Base-by-base conservation (phyloP, 306 rosid genomes). In the Casuarina glauca region DNA sequence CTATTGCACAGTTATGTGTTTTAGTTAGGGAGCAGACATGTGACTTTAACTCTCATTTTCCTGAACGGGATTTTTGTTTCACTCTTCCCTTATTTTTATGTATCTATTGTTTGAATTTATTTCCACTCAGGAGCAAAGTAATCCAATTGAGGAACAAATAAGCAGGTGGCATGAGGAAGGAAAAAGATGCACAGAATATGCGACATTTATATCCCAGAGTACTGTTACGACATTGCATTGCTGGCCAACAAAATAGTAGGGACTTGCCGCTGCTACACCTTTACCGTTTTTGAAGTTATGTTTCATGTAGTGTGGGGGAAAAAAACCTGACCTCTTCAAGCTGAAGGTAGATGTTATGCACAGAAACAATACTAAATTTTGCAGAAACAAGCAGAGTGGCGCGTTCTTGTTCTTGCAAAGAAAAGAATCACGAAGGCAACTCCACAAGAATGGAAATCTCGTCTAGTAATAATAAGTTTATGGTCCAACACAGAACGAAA, bases 331-430 rank as follows among this genome's bases (percentile, higher is more conserved):
- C 98, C 97, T 92, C 93, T 86, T 92, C 89, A 88, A 94, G 92
- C 89, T 83, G 78, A 73, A 94, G 97, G 79, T 90, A 90, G 82
- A 92, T 87, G 82, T 94, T 94, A 72, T 95, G 98, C 10, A 57
- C 50, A 16, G 97, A 94, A 57, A 94, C 95, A 41, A 86, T 72
- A 3, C 82, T 81, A 78, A 94, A 92, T 72, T 90, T 90, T 35
- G 98, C 92, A 76, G 97, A 94, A 63, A 94, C 98, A 79, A 94
- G 80, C 69, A 94, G 82, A 48, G 97, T 92, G 36, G 97, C 97
- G 69, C 98, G 97, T 75, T 94, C 98, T 83, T 92, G 89, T 78
- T 94, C 97, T 97, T 94, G 82, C 69, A 85, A 38, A 57, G 79
- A 52, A 57, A 64, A 85, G 81, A 62, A 32, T 19, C 67, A 69